phyloP scores from a whole-genome alignment of 2,329 filamentous ascomycete genomes.

The Aureobasidium namibiae region DNA sequence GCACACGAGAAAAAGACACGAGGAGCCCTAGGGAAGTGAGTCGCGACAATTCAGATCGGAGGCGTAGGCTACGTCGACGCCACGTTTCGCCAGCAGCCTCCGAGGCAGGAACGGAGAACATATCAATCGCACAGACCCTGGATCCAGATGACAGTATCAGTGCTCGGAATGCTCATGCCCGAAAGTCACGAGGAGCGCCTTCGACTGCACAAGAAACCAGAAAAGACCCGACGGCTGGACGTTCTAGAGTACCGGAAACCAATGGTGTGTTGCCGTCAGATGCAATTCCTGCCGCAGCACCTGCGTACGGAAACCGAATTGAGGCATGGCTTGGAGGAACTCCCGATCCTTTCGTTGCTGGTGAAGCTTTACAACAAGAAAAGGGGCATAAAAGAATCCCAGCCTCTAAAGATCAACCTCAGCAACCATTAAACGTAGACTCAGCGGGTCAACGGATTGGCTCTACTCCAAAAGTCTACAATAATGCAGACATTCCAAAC shows the following conservation, averaged over 20 bases:
- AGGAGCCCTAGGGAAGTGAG: background rate
- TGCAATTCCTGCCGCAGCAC: constrained; percentile 19
- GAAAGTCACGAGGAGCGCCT: constrained; percentile 24
- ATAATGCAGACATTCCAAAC: background rate
- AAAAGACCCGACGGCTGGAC: background rate
- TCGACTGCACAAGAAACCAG: background rate
- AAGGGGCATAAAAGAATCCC: too few relatives aligned
- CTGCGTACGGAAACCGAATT: constrained; percentile 44
- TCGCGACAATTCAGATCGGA: constrained; percentile 1
- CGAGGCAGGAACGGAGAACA: constrained; percentile 9
- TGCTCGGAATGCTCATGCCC: constrained; percentile 9
- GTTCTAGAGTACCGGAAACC: background rate
- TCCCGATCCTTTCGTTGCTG: constrained; percentile 47
- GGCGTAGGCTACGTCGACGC: constrained; percentile 2
- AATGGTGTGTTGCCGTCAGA: background rate
- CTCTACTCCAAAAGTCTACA: background rate
- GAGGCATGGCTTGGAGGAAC: constrained; percentile 55
- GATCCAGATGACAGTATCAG: constrained; percentile 17
- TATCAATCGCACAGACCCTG: constrained; percentile 10
- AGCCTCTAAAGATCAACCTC: background rate
- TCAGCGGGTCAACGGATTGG: background rate
- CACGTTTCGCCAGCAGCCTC: constrained; percentile 9
- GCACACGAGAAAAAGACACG: background rate
- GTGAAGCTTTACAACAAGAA: background rate
- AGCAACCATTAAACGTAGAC: background rate